Conservation (phyloP, 352 stramenopile genomes). For the Pythium periplocum region DNA sequence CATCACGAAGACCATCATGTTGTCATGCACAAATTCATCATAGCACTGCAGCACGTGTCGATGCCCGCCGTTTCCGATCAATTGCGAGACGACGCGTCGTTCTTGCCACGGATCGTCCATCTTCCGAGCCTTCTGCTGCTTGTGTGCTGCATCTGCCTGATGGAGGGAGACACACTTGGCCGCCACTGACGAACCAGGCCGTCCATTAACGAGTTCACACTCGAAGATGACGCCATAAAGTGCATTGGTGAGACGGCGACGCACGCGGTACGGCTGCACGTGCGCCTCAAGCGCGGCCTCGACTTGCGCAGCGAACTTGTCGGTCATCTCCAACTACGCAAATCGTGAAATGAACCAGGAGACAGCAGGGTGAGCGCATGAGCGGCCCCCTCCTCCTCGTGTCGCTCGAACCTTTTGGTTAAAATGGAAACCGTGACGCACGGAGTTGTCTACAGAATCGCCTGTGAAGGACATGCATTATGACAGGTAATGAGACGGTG, state of each 20-base stretch:
- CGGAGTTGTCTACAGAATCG: too few species aligned
- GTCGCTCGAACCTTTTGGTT: too few species aligned
- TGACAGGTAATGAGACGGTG: too few species aligned
- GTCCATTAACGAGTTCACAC: slow-evolving; percentile 3
- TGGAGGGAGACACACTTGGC: slow-evolving; percentile 12
- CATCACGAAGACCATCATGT: slow-evolving; percentile 5
- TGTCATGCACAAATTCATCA: slow-evolving; percentile 1
- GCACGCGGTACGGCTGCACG: slow-evolving; percentile 3
- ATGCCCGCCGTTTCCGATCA: slow-evolving; percentile 6
- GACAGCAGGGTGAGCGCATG: too few species aligned
- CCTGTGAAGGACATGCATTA: too few species aligned
- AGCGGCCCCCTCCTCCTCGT: too few species aligned
- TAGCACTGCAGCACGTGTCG: slow-evolving; percentile 3
- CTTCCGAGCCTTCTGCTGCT: background rate
- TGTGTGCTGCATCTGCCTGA: background rate
- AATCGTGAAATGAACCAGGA: too few species aligned
- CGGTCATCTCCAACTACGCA: too few species aligned
- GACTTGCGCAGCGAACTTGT: too few species aligned
- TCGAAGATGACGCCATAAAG: slow-evolving; percentile 9
- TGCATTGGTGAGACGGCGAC: slow-evolving; percentile 1
- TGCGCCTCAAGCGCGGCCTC: too few species aligned
- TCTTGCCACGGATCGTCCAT: slow-evolving; percentile 10
- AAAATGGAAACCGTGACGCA: too few species aligned
- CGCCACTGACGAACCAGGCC: background rate
- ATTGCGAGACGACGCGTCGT: slow-evolving; percentile 1